Evolutionary conservation across 805 yeast genomes (phyloP).

Genomic region (Komagataella pseudopastoris): DNA sequence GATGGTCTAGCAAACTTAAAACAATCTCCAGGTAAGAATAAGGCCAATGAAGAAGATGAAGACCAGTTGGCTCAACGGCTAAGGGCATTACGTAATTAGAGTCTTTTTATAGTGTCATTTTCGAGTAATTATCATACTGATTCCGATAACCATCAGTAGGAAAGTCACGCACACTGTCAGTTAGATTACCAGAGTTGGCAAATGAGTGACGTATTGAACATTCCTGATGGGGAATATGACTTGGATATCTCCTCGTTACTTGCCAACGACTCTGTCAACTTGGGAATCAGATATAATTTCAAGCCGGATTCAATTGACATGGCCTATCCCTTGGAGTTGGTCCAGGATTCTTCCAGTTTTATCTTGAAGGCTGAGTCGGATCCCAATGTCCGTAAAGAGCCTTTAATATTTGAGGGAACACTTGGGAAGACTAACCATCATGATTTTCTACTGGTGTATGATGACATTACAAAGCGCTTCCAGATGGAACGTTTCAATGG

Average conservation of each 20-base stretch:
- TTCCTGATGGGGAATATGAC: conserved; percentile 23
- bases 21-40: conserved; percentile 11
- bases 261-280: conserved; percentile 5
- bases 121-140: background rate
- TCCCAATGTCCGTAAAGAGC: conserved; percentile 6
- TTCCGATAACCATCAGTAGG: background rate
- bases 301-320: conserved; percentile 19
- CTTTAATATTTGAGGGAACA: conserved; percentile 18
- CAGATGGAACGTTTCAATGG: conserved; percentile 14
- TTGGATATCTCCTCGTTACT: conserved; percentile 15
- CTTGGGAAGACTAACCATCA: background rate
- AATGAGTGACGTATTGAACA: background rate
- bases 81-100: conserved; percentile 57
- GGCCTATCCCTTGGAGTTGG: conserved; percentile 10
- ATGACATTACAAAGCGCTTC: conserved; percentile 12
- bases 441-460: conserved; percentile 15
- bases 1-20: conserved; percentile 28
- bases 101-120: background rate
- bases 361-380: conserved; percentile 14
- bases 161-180: background rate
- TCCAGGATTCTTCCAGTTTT: conserved; percentile 8
- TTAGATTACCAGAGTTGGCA: background rate
- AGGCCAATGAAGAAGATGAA: conserved; percentile 58
- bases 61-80: conserved; percentile 79
- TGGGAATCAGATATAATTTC: conserved; percentile 12